Conservation (phyloP, 1,284 basidiomycete species). For the Ustilago loliicola region DNA sequence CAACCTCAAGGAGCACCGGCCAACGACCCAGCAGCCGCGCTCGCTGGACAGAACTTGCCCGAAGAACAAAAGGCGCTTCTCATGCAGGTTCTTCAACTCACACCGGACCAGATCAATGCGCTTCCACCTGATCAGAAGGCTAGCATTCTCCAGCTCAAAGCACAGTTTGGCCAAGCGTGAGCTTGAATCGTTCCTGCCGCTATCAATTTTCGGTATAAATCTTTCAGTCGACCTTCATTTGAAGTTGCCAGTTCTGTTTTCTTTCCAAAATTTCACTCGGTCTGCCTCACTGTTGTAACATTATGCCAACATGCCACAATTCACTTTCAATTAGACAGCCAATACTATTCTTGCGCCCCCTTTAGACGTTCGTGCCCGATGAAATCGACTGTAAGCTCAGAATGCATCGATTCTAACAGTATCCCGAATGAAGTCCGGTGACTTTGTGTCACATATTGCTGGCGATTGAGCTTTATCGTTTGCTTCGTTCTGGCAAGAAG, state of each 20-base stretch:
- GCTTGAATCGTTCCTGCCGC: neutral
- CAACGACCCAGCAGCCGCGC: conserved; percentile 48
- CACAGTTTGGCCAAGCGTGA: conserved; percentile 64
- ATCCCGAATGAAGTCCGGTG: no score
- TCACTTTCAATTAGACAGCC: neutral
- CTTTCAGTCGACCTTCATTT: neutral
- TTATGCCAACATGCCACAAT: conserved; percentile 2
- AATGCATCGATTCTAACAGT: no score
- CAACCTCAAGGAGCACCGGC: conserved; percentile 31
- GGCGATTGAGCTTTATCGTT: no score
- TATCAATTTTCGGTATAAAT: neutral
- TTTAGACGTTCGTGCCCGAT: no score
- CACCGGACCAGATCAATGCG: conserved; percentile 86
- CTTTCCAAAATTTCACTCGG: neutral
- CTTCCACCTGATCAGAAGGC: conserved; percentile 85
- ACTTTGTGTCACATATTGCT: no score
- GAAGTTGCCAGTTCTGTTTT: neutral
- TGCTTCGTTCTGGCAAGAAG: no score
- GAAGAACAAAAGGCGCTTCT: conserved; percentile 64
- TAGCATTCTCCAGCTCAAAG: conserved; percentile 79
- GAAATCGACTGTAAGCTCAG: no score
- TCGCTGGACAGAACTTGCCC: conserved; percentile 52
- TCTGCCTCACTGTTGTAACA: conserved; percentile 17
- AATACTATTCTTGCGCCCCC: neutral
- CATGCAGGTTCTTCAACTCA: conserved; percentile 83